Evolutionary conservation across 1,284 basidiomycete genomes (phyloP).

Genomic region (Malassezia pachydermatis): DNA sequence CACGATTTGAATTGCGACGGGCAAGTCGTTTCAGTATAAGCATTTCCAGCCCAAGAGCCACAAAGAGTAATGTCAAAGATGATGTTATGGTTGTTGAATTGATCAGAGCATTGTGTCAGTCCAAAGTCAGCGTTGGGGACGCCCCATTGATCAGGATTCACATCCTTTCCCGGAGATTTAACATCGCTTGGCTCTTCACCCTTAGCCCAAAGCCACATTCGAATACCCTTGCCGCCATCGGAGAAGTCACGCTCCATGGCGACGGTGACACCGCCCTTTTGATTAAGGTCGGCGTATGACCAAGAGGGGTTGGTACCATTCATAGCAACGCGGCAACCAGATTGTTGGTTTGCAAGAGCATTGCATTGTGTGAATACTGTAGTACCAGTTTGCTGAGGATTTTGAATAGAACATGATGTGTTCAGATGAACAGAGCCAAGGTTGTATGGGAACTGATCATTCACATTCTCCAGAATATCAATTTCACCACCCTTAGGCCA

Average conservation of each 20-base stretch:
- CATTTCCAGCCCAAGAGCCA: slow-evolving; percentile 35
- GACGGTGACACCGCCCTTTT: slow-evolving; percentile 33
- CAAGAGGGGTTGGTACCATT: slow-evolving; percentile 28
- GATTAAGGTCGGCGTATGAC: slow-evolving; percentile 30
- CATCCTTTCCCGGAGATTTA: slow-evolving; percentile 14
- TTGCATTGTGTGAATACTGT: slow-evolving; percentile 33
- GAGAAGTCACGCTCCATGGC: slow-evolving; percentile 43
- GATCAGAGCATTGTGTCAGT: slow-evolving; percentile 27
- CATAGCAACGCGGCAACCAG: slow-evolving; percentile 36
- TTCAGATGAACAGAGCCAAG: slow-evolving; percentile 34
- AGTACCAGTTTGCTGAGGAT: slow-evolving; percentile 20
- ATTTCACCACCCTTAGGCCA: slow-evolving; percentile 46
- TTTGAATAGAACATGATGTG: not conserved
- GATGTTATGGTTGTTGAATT: slow-evolving; percentile 36
- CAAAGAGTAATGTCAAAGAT: slow-evolving; percentile 42
- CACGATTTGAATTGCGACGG: slow-evolving; percentile 25
- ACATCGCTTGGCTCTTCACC: slow-evolving; percentile 27
- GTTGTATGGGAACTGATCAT: slow-evolving; percentile 33
- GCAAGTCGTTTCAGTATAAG: slow-evolving; percentile 28
- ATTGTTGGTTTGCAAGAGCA: slow-evolving; percentile 20
- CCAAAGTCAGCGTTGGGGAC: slow-evolving; percentile 31
- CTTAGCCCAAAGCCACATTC: slow-evolving; percentile 40
- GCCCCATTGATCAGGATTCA: slow-evolving; percentile 33
- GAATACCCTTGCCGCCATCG: slow-evolving; percentile 33
- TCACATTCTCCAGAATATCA: slow-evolving; percentile 44